Base-by-base conservation (phyloP, 805 yeast genomes). In the Candida berthetii region DNA sequence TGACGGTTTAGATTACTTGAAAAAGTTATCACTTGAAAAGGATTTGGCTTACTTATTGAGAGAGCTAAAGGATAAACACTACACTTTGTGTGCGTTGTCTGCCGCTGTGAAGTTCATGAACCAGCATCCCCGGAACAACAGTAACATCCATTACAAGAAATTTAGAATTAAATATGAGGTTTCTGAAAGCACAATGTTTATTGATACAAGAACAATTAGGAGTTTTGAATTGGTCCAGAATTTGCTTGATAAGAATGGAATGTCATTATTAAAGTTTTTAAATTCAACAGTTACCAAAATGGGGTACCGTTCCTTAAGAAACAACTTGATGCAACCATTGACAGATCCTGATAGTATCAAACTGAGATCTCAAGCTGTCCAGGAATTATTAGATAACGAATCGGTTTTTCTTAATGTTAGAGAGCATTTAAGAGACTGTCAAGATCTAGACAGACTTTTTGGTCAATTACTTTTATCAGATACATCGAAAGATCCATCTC, bases 301-400 rank as follows among this genome's bases (percentile, higher is more conserved):
- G 78, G 79, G 78, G 0, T 55, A 52, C 14, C 47, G 78, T 39
- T 43, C 65, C 7, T 50, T 74, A 37, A 61, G 64, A 44, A 66
- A 59, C 29, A 71, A 62, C 39, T 62, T 72, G 3, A 45, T 73
- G n/a, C 79, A 73, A 42, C 79, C 78, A 0, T 48, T 73, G 14
- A 69, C 74, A 1, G 68, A 69, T 45, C 44, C 43, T 15, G 44
- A 47, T 0, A 62, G 69, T 18, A 61, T 74, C 3, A 42, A 48
- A 10, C 48, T 62, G 32, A 55, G 79, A 32, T 48, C 60, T 11
- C 59, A 58, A 4, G 56, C 73, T 1, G 68, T 71, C 0, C 48
- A 57, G 31, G 74, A 69, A 41, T 47, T 74, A 14, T 41, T 54
- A 9, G 37, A 34, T 0, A 43, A 60, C 9, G 48, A 48, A 6